Percentiles rank a stretch among this genome's conserved stretches.
These are phyloP conservation scores for Blastobotrys arbuscula DNA, from an alignment of 1,139 yeast species.

Conservation along the genomic window DNA sequence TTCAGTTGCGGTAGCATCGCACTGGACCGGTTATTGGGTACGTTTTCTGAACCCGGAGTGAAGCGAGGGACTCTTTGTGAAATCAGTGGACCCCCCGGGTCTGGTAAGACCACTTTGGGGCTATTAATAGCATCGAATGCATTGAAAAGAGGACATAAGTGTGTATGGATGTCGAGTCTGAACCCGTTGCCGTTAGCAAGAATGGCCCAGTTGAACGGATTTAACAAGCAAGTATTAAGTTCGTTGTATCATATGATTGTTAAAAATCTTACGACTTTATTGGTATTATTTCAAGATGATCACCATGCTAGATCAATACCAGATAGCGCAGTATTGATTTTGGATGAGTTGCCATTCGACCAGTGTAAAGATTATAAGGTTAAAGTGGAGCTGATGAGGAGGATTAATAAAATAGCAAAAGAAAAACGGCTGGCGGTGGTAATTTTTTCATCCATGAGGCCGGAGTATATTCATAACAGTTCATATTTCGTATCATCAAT, in stretches of 20 bases:
- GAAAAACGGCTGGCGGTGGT: constrained; percentile 12
- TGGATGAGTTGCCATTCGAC: constrained; percentile 14
- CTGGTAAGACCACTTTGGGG: constrained; percentile 83
- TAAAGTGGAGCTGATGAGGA: constrained; percentile 2
- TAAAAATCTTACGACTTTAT: constrained; percentile 13
- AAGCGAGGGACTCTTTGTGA: constrained; percentile 19
- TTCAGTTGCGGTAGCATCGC: constrained; percentile 10
- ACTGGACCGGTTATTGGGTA: constrained; percentile 5
- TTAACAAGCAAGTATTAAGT: constrained; percentile 4
- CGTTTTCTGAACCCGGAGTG: constrained; percentile 6
- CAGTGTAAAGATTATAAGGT: constrained; percentile 1
- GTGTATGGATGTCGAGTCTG: constrained; percentile 19
- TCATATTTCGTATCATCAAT: constrained; percentile 16
- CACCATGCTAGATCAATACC: not conserved
- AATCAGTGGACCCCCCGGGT: constrained; percentile 72
- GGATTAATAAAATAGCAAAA: constrained; percentile 5
- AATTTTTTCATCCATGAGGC: constrained; percentile 14
- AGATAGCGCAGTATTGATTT: constrained; percentile 8
- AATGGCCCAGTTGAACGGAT: constrained; percentile 7
- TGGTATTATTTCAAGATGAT: constrained; percentile 11
- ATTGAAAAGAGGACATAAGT: constrained; percentile 16
- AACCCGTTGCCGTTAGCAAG: constrained; percentile 12
- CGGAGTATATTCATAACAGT: constrained; percentile 9
- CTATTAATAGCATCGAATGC: constrained; percentile 72
- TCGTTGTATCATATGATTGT: constrained; percentile 12